phyloP scores from a whole-genome alignment of 164 flowering plant genomes.

The Saururus chinensis region DNA sequence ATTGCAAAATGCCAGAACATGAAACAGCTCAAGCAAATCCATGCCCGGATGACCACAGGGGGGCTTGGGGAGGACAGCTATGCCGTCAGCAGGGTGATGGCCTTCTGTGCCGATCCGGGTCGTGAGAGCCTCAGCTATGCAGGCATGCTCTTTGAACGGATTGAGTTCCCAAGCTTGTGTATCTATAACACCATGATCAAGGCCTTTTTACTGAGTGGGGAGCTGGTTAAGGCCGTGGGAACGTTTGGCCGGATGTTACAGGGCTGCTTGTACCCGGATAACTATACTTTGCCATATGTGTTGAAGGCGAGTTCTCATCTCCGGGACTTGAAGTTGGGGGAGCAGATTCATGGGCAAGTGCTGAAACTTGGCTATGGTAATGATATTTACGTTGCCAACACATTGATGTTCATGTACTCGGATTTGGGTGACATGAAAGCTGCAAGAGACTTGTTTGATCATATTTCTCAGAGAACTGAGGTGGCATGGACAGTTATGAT shows the following conservation, averaged over 20 bases:
- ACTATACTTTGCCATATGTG: slow-evolving; percentile 53
- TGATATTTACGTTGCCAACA: slow-evolving; percentile 40
- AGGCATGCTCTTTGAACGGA: slow-evolving; percentile 25
- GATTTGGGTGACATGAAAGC: slow-evolving; percentile 19
- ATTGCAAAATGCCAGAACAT: slow-evolving; percentile 47
- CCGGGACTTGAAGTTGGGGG: slow-evolving; percentile 20
- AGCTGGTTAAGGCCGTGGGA: slow-evolving; percentile 13
- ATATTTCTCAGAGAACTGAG: slow-evolving; percentile 22
- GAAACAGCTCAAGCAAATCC: slow-evolving; percentile 47
- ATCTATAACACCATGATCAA: slow-evolving; percentile 63
- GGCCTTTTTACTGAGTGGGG: slow-evolving; percentile 28
- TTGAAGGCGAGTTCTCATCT: slow-evolving; percentile 40
- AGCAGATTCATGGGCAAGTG: slow-evolving; percentile 29
- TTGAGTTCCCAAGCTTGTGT: slow-evolving; percentile 40
- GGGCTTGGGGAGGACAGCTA: slow-evolving; percentile 38
- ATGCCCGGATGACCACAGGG: slow-evolving; percentile 31
- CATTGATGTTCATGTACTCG: slow-evolving; percentile 38
- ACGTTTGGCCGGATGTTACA: slow-evolving; percentile 25
- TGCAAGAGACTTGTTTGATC: slow-evolving; percentile 37
- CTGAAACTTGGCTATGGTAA: slow-evolving; percentile 32
- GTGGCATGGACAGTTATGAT: slow-evolving; percentile 60
- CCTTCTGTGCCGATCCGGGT: slow-evolving; percentile 40
- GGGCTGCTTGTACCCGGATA: slow-evolving; percentile 32
- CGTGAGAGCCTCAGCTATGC: slow-evolving; percentile 29
- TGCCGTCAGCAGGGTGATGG: slow-evolving; percentile 49